Conservation (phyloP, 306 rosid genomes). For the Oxytropis ochrocephala region DNA sequence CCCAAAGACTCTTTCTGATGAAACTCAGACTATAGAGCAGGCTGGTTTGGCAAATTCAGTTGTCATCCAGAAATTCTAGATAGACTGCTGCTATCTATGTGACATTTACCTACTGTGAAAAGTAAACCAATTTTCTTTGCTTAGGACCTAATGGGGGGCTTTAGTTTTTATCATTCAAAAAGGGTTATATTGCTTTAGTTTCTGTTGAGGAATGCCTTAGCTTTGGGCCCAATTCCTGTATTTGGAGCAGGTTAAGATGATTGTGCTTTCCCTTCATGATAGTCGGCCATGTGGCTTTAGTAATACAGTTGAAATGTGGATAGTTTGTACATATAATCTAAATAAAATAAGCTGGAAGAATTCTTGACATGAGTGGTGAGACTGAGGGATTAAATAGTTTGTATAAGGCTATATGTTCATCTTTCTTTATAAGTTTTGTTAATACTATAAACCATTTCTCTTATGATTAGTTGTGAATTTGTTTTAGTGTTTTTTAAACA, state of each 20-base stretch:
- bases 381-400: too few relatives aligned
- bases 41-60: constrained; percentile 78
- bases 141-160: not conserved
- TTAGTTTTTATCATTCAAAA: too few relatives aligned
- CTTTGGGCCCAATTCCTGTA: constrained; percentile 1
- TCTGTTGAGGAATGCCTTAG: not conserved
- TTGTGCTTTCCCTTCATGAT: too few relatives aligned
- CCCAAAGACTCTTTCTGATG: constrained; percentile 58
- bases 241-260: not conserved
- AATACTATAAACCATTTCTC: too few relatives aligned
- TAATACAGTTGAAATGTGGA: not conserved
- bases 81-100: not conserved
- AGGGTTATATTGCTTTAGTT: constrained; percentile 8
- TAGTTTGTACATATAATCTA: not conserved
- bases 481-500: too few relatives aligned
- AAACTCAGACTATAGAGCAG: constrained; percentile 54
- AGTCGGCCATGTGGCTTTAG: not conserved
- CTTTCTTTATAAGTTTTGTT: too few relatives aligned
- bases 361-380: too few relatives aligned
- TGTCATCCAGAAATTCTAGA: constrained; percentile 70
- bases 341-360: not conserved
- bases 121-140: constrained; percentile 15
- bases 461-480: too few relatives aligned
- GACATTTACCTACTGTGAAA: constrained; percentile 14
- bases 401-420: too few relatives aligned